Conservation (phyloP, 371 early-diverging fungal genomes). For the Apophysomyces sp. region DNA sequence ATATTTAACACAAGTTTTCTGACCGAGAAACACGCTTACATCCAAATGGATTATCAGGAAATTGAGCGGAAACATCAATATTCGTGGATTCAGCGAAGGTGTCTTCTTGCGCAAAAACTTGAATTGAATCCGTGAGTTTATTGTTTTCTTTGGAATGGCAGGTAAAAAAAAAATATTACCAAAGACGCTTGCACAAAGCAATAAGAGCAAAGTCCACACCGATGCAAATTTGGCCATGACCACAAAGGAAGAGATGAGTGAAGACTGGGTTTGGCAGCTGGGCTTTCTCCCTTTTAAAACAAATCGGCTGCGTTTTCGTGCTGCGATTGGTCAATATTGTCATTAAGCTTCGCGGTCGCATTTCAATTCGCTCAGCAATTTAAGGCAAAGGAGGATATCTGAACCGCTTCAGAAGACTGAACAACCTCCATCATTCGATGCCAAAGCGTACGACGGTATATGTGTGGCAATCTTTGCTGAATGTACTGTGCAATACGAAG, state of each 20-base stretch:
- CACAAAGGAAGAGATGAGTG: constrained; percentile 12
- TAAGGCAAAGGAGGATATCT: too few relatives aligned
- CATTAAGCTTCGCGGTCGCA: not conserved
- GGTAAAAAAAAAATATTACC: not conserved
- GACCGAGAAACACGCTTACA: constrained; percentile 27
- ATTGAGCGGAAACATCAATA: constrained; percentile 42
- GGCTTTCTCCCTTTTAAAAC: not conserved
- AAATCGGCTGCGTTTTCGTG: constrained; percentile 1
- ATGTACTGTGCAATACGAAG: too few relatives aligned
- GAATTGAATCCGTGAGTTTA: not conserved
- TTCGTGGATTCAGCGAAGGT: constrained; percentile 13
- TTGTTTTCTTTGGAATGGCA: not conserved
- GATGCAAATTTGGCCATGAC: constrained; percentile 22
- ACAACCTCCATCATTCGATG: too few relatives aligned
- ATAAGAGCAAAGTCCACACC: constrained; percentile 17
- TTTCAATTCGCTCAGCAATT: too few relatives aligned
- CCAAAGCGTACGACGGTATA: too few relatives aligned
- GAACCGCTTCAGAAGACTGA: too few relatives aligned
- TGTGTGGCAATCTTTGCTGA: too few relatives aligned
- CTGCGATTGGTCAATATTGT: constrained; percentile 4
- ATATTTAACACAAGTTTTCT: not conserved
- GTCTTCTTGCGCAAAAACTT: constrained; percentile 32
- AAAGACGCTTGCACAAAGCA: constrained; percentile 4
- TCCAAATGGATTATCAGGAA: constrained; percentile 48
- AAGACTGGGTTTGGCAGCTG: not conserved